Conservation (phyloP, 495 filamentous ascomycete genomes). For the Penicillium lagena region DNA sequence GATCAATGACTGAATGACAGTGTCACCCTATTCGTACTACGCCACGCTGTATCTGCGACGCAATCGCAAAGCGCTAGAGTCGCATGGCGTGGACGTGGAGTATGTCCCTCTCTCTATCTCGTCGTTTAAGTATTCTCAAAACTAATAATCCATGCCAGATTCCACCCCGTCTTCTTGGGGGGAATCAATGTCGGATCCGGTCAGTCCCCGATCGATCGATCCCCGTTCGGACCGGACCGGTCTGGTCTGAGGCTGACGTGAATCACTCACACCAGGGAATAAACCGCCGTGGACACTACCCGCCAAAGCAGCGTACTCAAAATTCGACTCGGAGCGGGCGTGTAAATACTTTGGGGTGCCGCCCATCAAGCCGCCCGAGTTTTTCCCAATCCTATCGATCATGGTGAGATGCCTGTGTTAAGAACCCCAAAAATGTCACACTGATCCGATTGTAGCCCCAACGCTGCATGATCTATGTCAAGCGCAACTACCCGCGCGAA, state of each 20-base stretch:
- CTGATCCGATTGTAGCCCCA: constrained; percentile 40
- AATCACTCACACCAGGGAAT: constrained; percentile 44
- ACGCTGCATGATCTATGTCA: constrained; percentile 60
- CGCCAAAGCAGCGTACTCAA: constrained; percentile 54
- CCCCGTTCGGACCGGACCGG: no score
- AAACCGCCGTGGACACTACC: constrained; percentile 66
- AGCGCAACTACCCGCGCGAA: constrained; percentile 35
- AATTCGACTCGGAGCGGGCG: constrained; percentile 50
- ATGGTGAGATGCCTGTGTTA: constrained; percentile 21
- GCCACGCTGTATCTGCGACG: constrained; percentile 51
- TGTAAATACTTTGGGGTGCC: constrained; percentile 46
- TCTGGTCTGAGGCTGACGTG: background rate
- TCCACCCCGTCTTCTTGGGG: constrained; percentile 67
- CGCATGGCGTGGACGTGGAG: constrained; percentile 57
- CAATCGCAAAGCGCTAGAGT: constrained; percentile 44
- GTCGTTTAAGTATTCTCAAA: background rate
- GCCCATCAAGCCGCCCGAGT: constrained; percentile 34
- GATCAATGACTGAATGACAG: constrained; percentile 27
- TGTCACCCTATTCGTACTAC: constrained; percentile 65
- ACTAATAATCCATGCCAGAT: constrained; percentile 28
- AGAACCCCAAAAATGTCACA: background rate
- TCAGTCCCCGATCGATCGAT: constrained; percentile 16
- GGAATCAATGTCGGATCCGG: constrained; percentile 61
- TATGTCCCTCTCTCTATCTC: constrained; percentile 25
- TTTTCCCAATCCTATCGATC: constrained; percentile 47